Base-by-base conservation (phyloP, 2,329 filamentous ascomycete species). In the Leptoxyphium fumago region DNA sequence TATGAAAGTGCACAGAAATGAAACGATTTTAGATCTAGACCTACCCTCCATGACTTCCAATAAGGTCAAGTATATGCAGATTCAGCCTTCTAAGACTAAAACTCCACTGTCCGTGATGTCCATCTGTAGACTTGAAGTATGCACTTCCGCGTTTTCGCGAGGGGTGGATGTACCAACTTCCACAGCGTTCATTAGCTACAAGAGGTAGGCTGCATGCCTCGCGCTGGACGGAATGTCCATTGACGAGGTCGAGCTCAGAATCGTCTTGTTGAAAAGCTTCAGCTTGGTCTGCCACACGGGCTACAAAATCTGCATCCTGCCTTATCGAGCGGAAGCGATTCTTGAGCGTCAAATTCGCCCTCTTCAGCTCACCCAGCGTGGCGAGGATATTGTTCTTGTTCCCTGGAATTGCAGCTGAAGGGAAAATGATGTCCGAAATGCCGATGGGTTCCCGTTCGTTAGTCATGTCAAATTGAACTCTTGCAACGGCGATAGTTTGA, bases 101-200 rank as follows among this genome's bases (percentile, higher is more conserved):
- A 48, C 80, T 76, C 91, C 91, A 98, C 57, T 93, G 80, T 8
- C 84, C 80, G 43, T 80, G 78, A 61, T 98, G 91, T 1, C 91
- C 91, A 65, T 98, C 91, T 2, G 91, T 98, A 64, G 85, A 94
- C 71, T 98, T 98, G 66, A 96, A 98, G 64, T 96, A 98, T 29
- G 82, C 84, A 51, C 83, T 87, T 29, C 76, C 83, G 1, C 60
- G 65, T 63, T 89, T 91, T 21, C 57, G 56, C 7, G 62, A 62
- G 0, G 80, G 80, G 2, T 67, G 64, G 21, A 96, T 82, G 61
- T 96, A 96, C 91, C 91, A 98, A 63, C 84, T 89, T 1, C 91
- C 91, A 61, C 91, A 96, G 47, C 91, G 76, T 68, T 96, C 88
- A 59, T 98, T 98, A 28, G 89, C 87, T 11, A 96, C 70, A 1